Evolutionary conservation across 2,329 filamentous ascomycete species (phyloP), one percentile per base, ranked within the genome.

Genomic region (Aspergillus spinulosporus): DNA sequence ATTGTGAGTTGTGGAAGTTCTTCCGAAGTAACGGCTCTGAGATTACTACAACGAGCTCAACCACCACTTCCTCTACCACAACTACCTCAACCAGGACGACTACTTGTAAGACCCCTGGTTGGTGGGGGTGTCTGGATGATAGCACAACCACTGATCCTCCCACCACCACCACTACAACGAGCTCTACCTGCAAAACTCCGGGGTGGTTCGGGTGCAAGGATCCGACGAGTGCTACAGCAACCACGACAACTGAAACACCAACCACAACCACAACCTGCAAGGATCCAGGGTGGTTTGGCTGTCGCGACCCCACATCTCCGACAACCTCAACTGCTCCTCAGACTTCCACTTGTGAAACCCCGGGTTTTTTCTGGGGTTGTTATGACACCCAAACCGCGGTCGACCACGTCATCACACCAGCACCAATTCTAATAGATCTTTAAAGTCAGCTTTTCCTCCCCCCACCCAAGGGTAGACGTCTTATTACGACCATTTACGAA

Each of bases 1-100:
- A 99, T 71, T 97, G 93, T 68, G 90, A 85, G 56, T 86, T 88
- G 54, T 97, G 94, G 94, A 95, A 96, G 68, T 96, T 92, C 80
- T 95, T 90, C 68, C 88, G 92, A 73, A 96, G 92, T 71, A 97
- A 97, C 70, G 89, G 89, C 31, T 94, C 89, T 1, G 88, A 92
- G 61, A 82, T 81, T 1, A 91, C 84, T 1, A 79, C 77, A 2
- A 80, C 50, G 37, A 52, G 42, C 43, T 46, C 50, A 9, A n/a
- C 50, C 11, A 21, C 42, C 6, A 39, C 50, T 7, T 47, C 50
- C 14, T 46, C 50, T 26, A 52, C 42, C 12, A 58, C 58, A 5
- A 48, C 46, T 43, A 59, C 57, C 2, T 74, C 82, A 50, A 92
- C 88, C 1, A 82, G 91, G 44, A 96, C 92, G 0, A 86, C 87